These are phyloP conservation scores for Leucaena leucocephala DNA, from an alignment of 306 rosid genomes.

Conservation along the genomic window DNA sequence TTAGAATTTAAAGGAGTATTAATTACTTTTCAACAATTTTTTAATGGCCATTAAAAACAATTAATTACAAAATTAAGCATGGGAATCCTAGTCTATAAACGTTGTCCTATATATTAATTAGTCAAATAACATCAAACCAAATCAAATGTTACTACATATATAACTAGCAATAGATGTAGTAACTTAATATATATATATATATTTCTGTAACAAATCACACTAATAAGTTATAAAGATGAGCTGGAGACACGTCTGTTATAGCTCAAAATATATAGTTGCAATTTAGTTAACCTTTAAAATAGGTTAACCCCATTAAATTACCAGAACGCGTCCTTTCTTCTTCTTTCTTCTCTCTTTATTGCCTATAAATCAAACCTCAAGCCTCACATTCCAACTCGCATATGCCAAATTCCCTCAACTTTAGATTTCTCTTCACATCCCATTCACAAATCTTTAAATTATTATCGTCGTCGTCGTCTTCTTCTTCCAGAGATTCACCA, in stretches of 20 bases:
- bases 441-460: neutral
- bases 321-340: neutral
- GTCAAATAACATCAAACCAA: neutral
- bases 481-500: neutral
- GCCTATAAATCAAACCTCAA: neutral
- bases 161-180: too few relatives aligned
- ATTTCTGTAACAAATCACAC: too few relatives aligned
- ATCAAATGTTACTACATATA: neutral
- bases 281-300: neutral
- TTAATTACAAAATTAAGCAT: neutral
- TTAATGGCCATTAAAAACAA: too few relatives aligned
- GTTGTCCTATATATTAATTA: neutral
- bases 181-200: too few relatives aligned
- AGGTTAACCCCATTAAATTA: neutral
- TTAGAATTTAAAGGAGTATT: too few relatives aligned
- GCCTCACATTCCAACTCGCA: neutral
- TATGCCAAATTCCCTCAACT: neutral
- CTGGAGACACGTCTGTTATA: neutral
- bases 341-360: neutral
- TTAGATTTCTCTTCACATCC: neutral
- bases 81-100: neutral
- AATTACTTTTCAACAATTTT: too few relatives aligned
- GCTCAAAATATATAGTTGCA: neutral
- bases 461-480: too few relatives aligned
- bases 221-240: neutral